A percentile compares a stretch with the other conserved stretches of the same genome.
These are phyloP conservation scores for Globisporangium spinosum DNA, from an alignment of 352 stramenopile species.

Conservation along the genomic window DNA sequence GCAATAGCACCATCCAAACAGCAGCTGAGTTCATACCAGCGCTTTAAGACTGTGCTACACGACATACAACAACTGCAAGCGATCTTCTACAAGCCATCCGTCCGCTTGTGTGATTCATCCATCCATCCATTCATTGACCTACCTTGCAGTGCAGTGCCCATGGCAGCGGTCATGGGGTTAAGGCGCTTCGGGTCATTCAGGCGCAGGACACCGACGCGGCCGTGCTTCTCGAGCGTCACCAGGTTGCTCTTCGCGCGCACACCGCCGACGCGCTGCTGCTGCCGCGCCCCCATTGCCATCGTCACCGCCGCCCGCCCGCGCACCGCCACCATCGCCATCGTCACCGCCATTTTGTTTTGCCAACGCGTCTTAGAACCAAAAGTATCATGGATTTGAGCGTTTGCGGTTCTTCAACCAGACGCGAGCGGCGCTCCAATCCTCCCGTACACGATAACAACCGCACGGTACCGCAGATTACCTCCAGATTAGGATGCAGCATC, in stretches of 20 bases:
- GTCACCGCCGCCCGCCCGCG: neutral
- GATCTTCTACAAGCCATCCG: neutral
- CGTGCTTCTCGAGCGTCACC: constrained; percentile 50
- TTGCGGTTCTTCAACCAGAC: constrained; percentile 15
- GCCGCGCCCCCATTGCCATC: neutral
- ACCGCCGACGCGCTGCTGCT: constrained; percentile 4
- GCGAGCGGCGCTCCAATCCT: neutral
- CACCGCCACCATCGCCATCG: neutral
- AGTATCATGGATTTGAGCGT: neutral
- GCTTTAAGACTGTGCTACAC: neutral
- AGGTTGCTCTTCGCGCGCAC: constrained; percentile 31
- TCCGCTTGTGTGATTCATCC: neutral
- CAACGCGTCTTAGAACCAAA: neutral
- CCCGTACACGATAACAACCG: neutral
- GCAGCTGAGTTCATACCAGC: neutral
- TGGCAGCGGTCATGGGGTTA: constrained; percentile 85
- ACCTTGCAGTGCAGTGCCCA: constrained; percentile 69
- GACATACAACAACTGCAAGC: neutral
- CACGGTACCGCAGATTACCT: neutral
- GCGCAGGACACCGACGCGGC: constrained; percentile 42
- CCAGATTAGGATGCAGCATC: neutral
- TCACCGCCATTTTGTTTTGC: neutral
- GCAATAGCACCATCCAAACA: neutral
- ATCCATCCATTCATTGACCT: neutral
- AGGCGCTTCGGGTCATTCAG: constrained; percentile 80